Percentiles rank a stretch among this genome's conserved stretches.
Evolutionary conservation across 2,329 filamentous ascomycete genomes (phyloP).

Genomic region (Venturia nashicola): DNA sequence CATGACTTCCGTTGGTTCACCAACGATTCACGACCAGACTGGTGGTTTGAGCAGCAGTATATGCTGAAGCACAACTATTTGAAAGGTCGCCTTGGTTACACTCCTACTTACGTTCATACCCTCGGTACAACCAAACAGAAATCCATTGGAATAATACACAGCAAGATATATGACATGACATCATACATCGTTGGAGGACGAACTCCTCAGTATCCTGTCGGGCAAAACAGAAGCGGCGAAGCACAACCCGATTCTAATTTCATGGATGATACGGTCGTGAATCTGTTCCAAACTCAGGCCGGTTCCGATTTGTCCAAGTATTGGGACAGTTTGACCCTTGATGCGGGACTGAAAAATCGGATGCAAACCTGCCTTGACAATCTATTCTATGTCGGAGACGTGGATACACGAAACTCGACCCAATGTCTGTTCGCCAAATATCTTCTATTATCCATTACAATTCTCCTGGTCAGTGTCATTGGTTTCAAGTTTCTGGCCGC

Average conservation of each 20-base stretch:
- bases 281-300: constrained; percentile 63
- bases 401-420: constrained; percentile 80
- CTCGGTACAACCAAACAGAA: constrained; percentile 50
- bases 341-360: constrained; percentile 41
- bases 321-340: constrained; percentile 60
- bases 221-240: constrained; percentile 33
- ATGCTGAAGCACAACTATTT: constrained; percentile 66
- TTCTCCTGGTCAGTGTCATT: constrained; percentile 69
- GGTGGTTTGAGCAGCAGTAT: constrained; percentile 83
- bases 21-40: constrained; percentile 74
- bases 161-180: constrained; percentile 79
- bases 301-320: constrained; percentile 74
- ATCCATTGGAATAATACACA: constrained; percentile 66
- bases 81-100: constrained; percentile 81
- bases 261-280: constrained; percentile 63
- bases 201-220: constrained; percentile 43
- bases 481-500: constrained; percentile 95
- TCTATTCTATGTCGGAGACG: constrained; percentile 82
- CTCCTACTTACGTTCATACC: constrained; percentile 60
- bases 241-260: constrained; percentile 53
- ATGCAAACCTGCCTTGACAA: constrained; percentile 86
- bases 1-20: constrained; percentile 86
- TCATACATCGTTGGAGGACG: constrained; percentile 69
- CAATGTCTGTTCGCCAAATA: constrained; percentile 83
- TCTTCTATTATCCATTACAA: constrained; percentile 73